These are phyloP conservation scores for Fusarium sp. DNA, from an alignment of 2,329 filamentous ascomycete species.

Conservation along the genomic window DNA sequence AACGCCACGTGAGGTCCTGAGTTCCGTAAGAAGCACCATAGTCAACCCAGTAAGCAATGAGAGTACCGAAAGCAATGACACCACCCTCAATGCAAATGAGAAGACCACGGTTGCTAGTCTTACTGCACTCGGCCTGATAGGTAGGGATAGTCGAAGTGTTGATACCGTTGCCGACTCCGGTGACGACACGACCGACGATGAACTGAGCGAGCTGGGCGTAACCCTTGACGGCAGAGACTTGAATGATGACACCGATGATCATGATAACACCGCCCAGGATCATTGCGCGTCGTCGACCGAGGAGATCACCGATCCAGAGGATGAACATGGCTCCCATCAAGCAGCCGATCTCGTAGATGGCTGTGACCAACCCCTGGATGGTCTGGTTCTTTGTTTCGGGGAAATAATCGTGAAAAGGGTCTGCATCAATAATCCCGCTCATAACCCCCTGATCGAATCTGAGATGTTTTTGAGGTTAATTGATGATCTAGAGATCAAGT, in stretches of 20 bases:
- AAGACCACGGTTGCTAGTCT: conserved; percentile 62
- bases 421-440: conserved; percentile 63
- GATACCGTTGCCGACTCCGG: conserved; percentile 62
- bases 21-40: conserved; percentile 56
- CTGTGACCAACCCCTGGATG: conserved; percentile 60
- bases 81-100: conserved; percentile 62
- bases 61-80: conserved; percentile 54
- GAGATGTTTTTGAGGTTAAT: background rate
- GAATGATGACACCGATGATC: conserved; percentile 69
- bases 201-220: conserved; percentile 56
- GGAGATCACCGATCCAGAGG: conserved; percentile 62
- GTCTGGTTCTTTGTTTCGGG: conserved; percentile 55
- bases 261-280: conserved; percentile 67
- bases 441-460: conserved; percentile 49
- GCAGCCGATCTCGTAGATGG: conserved; percentile 64
- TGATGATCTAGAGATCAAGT: background rate
- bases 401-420: conserved; percentile 61
- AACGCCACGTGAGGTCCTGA: conserved; percentile 62
- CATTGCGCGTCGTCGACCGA: conserved; percentile 64
- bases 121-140: conserved; percentile 66
- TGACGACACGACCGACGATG: conserved; percentile 61
- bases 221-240: conserved; percentile 57
- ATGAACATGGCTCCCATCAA: conserved; percentile 62
- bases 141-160: conserved; percentile 64
- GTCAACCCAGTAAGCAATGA: conserved; percentile 58